phyloP scores from a whole-genome alignment of 495 filamentous ascomycete genomes.

The Amorphotheca resinae region DNA sequence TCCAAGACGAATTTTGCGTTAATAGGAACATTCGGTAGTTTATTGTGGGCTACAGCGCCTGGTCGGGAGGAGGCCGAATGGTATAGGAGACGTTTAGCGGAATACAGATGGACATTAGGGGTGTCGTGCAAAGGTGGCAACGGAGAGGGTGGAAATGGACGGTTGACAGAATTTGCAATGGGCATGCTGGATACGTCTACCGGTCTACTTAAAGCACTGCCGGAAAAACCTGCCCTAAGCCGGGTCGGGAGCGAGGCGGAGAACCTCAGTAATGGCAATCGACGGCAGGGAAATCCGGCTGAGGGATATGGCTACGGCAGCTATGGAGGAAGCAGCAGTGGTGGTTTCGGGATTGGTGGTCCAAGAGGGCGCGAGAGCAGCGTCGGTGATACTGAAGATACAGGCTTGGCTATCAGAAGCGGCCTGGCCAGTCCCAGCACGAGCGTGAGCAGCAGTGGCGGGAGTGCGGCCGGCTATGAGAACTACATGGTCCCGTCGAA shows the following conservation, averaged over 20 bases:
- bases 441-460: slow-evolving; percentile 15
- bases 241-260: slow-evolving; percentile 17
- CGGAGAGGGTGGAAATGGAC: slow-evolving; percentile 19
- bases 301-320: slow-evolving; percentile 15
- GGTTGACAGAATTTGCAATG: slow-evolving; percentile 64
- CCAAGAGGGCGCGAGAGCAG: slow-evolving; percentile 11
- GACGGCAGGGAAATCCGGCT: slow-evolving; percentile 13
- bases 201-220: slow-evolving; percentile 40
- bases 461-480: slow-evolving; percentile 15
- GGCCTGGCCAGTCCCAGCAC: slow-evolving; percentile 22
- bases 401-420: slow-evolving; percentile 11
- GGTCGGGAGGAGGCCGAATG: slow-evolving; percentile 90
- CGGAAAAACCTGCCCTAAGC: slow-evolving; percentile 36
- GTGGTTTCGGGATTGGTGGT: slow-evolving; percentile 14
- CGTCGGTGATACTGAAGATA: slow-evolving; percentile 6
- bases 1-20: slow-evolving; percentile 72
- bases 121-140: slow-evolving; percentile 63
- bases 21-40: slow-evolving; percentile 66
- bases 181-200: slow-evolving; percentile 56
- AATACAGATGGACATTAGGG: slow-evolving; percentile 88
- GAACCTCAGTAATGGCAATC: slow-evolving; percentile 3
- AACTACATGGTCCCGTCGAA: slow-evolving; percentile 4
- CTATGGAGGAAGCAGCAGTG: slow-evolving; percentile 5
- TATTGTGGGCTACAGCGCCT: slow-evolving; percentile 79
- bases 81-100: slow-evolving; percentile 71